These are phyloP conservation scores for Phyllostachys edulis DNA, from an alignment of 176 grass and related monocot species.

Conservation along the genomic window DNA sequence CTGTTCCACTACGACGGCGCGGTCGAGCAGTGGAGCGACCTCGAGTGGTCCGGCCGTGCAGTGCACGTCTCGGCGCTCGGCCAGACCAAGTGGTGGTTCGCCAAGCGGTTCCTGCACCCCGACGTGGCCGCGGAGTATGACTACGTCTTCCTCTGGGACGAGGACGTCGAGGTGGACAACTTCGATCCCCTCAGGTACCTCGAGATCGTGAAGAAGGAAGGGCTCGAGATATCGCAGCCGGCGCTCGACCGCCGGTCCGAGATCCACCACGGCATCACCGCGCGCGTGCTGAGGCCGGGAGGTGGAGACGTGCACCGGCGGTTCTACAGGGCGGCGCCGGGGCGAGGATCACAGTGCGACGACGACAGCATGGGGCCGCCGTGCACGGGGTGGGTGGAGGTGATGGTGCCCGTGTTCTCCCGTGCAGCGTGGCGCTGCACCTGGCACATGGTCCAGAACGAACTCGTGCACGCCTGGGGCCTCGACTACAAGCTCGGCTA, in stretches of 20 bases:
- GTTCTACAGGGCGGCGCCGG: slow-evolving; percentile 43
- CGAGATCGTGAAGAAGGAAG: slow-evolving; percentile 42
- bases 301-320: slow-evolving; percentile 32
- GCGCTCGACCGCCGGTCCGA: slow-evolving; percentile 68
- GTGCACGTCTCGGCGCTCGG: slow-evolving; percentile 60
- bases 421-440: slow-evolving; percentile 69
- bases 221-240: slow-evolving; percentile 87
- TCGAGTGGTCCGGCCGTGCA: slow-evolving; percentile 51
- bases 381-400: slow-evolving; percentile 91
- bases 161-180: slow-evolving; percentile 70
- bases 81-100: slow-evolving; percentile 97
- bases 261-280: slow-evolving; percentile 74
- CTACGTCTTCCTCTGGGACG: slow-evolving; percentile 85
- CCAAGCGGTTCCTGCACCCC: slow-evolving; percentile 82
- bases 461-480: slow-evolving; percentile 88
- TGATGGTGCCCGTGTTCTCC: slow-evolving; percentile 94
- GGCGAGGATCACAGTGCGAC: no score
- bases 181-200: slow-evolving; percentile 68
- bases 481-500: slow-evolving; percentile 91
- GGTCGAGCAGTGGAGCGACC: slow-evolving; percentile 63
- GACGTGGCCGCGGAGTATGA: slow-evolving; percentile 73
- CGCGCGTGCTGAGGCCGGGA: background rate
- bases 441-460: slow-evolving; percentile 96
- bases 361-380: slow-evolving; percentile 64
- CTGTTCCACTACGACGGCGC: slow-evolving; percentile 85